phyloP scores from a whole-genome alignment of 2,329 filamentous ascomycete species.

The Metarhizium brunneum region DNA sequence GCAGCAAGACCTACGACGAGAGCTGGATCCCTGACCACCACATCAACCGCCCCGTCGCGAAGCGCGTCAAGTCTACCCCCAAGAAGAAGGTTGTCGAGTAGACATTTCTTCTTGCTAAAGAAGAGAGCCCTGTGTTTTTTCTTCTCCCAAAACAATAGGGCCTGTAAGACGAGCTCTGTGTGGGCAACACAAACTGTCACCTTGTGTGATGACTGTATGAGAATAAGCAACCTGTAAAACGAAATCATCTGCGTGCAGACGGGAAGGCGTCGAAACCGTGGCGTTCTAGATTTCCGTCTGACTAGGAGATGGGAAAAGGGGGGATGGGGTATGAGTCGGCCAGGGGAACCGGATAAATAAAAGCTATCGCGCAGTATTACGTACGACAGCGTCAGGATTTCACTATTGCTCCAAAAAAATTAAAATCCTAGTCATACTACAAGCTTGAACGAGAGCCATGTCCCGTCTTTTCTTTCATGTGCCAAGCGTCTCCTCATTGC shows the following conservation, averaged over 20 bases:
- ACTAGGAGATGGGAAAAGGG: background rate
- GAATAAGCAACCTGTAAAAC: background rate
- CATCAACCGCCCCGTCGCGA: slow-evolving; percentile 72
- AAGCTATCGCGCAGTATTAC: slow-evolving; percentile 1
- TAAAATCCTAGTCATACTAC: background rate
- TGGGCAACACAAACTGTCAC: too few relatives aligned
- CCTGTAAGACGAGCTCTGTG: too few relatives aligned
- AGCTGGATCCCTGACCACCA: slow-evolving; percentile 90
- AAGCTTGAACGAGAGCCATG: too few relatives aligned
- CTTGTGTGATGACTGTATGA: too few relatives aligned
- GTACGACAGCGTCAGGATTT: background rate
- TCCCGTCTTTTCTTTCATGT: too few relatives aligned
- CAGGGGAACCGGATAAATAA: background rate
- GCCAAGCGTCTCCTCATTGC: too few relatives aligned
- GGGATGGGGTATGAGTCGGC: background rate
- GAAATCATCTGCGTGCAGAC: background rate
- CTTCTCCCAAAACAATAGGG: too few relatives aligned
- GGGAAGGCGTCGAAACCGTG: too few relatives aligned
- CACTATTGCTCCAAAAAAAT: background rate
- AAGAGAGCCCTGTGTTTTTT: background rate
- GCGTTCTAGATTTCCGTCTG: background rate
- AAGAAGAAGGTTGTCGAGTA: slow-evolving; percentile 31
- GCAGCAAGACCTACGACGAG: slow-evolving; percentile 72
- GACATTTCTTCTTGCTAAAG: background rate
- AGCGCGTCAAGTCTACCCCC: slow-evolving; percentile 53